Evolutionary conservation across 805 yeast species (phyloP), one percentile per base, ranked within the genome.

Genomic region (Pichia exigua): DNA sequence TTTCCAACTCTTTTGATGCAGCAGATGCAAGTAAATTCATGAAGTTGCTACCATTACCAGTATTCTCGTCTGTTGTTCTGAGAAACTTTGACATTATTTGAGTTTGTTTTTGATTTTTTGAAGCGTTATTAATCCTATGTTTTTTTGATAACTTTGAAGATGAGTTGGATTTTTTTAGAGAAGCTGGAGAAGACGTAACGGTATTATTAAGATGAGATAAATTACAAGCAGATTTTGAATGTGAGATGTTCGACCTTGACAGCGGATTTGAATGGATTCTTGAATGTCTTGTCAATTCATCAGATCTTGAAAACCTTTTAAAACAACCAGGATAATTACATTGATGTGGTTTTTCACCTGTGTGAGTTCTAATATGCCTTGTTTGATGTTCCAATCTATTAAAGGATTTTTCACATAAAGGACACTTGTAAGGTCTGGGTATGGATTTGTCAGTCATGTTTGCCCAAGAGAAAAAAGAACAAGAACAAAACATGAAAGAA

Each of bases 361-460:
- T 89, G 69, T 89, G 96, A 11, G 96, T 89, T 52, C 96, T 74
- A 59, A 90, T 85, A 65, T 89, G 97, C 58, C 97, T 77, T 13
- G 95, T 89, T 64, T 87, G 95, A 66, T 89, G 97, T 66, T 89
- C 97, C 46, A 89, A 72, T 54, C 96, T 76, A 66, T 87, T 92
- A 65, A 89, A 89, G 11, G 95, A 88, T 70, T 88, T 87, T 47
- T 80, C 82, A 67, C 97, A 89, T 60, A 86, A 73, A 21, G 91
- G 83, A 62, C 97, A 89, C 60, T 82, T 81, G 73, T 86, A 90
- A 3, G 96, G 97, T 12, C 54, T 57, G 95, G n/a, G 20, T 22
- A 21, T 30, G 40, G 39, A 35, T n/a, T 35, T 35, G 20, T 35
- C 39, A 35, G 39, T 2, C 39, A 35, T 35, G 35, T 13, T 30